Evolutionary conservation across 2,329 filamentous ascomycete species (phyloP), one percentile per base, ranked within the genome.

Genomic region (Botrytis paeoniae): DNA sequence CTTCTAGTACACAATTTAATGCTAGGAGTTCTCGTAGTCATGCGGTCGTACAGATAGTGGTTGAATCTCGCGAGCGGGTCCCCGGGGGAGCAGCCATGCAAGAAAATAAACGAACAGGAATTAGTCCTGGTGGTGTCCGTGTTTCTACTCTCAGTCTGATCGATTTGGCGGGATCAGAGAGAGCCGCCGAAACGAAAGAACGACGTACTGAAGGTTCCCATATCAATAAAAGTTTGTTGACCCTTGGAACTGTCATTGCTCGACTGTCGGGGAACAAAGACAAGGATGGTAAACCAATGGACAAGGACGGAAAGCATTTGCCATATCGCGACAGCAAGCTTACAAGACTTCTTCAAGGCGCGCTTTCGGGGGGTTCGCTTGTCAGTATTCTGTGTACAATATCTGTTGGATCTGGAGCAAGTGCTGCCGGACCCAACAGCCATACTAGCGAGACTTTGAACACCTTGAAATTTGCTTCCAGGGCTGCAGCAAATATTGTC

Each of bases 311-410:
- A 68, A 97, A 97, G 81, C 96, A 99, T 86, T 83, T 99, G 75
- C 96, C 96, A 4, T 99, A 98, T 82, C 89, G 96, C 81, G 96
- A 99, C 84, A 98, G 95, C 87, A 99, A 99, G 82, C 89, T 99
- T 78, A 99, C 96, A 18, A 89, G 96, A 78, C 85, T 99, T 74
- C 86, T 99, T 54, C 96, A 99, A 83, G 93, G 94, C 59, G 96
- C 96, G 4, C 85, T 99, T 57, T 97, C 95, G 0, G 96, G 96
- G 68, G 93, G 95, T 81, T 97, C 96, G 4, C 88, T 99, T 22
- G 94, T 99, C 79, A 98, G 95, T 80, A 99, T 99, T 80, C 89
- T 99, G 32, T 99, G 96, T 81, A 99, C 96, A 0, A 96, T 99
- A 71, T 93, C 97, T 80, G 92, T 97, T 63, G 93, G 93, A n/a